Evolutionary conservation across 768 basidiomycete genomes (phyloP).

Genomic region (Pisolithus microcarpus): DNA sequence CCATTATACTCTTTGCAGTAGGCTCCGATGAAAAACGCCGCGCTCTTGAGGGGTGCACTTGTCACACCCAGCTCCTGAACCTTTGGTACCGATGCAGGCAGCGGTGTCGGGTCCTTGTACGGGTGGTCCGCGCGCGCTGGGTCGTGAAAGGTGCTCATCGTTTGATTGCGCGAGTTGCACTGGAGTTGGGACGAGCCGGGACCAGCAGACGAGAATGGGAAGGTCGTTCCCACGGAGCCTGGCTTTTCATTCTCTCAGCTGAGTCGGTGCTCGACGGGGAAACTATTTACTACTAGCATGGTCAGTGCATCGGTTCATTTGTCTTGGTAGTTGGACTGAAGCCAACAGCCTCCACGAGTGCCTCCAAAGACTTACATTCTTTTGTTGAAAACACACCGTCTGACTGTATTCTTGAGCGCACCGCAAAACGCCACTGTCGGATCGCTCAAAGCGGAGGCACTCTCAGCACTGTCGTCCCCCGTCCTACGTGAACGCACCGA

Average conservation of each 20-base stretch:
- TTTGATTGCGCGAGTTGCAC: conserved; percentile 17
- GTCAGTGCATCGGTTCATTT: too few species aligned
- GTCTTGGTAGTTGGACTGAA: neutral
- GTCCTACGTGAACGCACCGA: conserved; percentile 27
- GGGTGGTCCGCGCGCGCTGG: conserved; percentile 42
- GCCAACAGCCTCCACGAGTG: conserved; percentile 43
- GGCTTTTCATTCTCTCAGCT: too few species aligned
- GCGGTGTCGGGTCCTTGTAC: conserved; percentile 59
- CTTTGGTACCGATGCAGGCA: conserved; percentile 61
- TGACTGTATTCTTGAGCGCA: conserved; percentile 55
- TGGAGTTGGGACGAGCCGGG: conserved; percentile 8
- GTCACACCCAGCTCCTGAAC: conserved; percentile 85
- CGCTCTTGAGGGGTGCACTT: conserved; percentile 91
- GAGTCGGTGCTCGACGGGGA: too few species aligned
- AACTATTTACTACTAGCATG: too few species aligned
- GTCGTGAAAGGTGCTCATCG: conserved; percentile 49
- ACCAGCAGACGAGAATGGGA: conserved; percentile 13
- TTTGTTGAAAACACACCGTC: conserved; percentile 66
- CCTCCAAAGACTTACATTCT: conserved; percentile 61
- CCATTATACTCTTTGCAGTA: conserved; percentile 97
- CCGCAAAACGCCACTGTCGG: conserved; percentile 48
- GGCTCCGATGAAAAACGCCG: conserved; percentile 94
- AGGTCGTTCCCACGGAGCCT: conserved; percentile 21
- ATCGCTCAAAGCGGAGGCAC: conserved; percentile 54
- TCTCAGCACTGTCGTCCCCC: conserved; percentile 51